These are phyloP conservation scores for Avena sativa DNA, from an alignment of 176 grass and related monocot genomes.

Conservation along the genomic window DNA sequence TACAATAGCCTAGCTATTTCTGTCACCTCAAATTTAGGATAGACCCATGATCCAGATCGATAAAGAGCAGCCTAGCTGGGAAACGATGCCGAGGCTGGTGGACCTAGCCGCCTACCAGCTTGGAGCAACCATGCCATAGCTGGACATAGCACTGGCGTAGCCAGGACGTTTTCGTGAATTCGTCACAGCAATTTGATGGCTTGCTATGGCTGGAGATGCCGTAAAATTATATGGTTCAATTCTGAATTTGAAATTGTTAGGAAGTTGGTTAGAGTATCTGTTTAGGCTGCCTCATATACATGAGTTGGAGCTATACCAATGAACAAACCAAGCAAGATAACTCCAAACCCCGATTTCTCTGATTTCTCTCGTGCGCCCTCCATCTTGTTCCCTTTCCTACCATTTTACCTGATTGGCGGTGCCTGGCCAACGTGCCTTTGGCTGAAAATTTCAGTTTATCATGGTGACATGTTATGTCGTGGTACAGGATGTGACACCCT, in stretches of 20 bases:
- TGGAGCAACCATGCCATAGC: neutral
- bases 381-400: neutral
- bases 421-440: neutral
- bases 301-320: conserved; percentile 1
- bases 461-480: neutral
- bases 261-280: neutral
- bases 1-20: neutral
- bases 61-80: neutral
- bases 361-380: neutral
- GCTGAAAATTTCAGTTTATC: neutral
- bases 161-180: neutral
- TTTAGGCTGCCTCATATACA: neutral
- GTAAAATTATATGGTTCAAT: neutral
- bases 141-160: neutral
- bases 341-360: neutral
- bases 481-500: neutral
- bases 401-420: neutral
- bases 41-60: neutral
- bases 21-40: conserved; percentile 17
- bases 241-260: conserved; percentile 4
- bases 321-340: neutral
- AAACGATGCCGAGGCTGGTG: neutral
- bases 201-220: neutral
- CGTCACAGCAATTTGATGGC: neutral
- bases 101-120: neutral